These are phyloP conservation scores for Orobanche coerulescens DNA, from an alignment of 257 asterid genomes.

Conservation along the genomic window DNA sequence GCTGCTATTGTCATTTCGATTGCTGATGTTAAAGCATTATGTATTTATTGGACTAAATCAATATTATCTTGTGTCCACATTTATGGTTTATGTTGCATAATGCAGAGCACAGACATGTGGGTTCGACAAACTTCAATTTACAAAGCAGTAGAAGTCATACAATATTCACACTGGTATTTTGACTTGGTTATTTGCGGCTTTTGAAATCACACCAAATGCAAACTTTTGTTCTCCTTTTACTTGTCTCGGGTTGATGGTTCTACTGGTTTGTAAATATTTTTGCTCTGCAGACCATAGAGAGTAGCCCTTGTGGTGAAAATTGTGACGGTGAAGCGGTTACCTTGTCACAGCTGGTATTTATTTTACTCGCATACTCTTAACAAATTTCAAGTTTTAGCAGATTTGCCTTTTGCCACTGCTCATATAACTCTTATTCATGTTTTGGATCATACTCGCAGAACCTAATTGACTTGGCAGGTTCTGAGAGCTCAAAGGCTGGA, in stretches of 20 bases:
- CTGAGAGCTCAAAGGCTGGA: conserved; percentile 96
- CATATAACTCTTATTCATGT: conserved; percentile 19
- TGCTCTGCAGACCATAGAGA: conserved; percentile 77
- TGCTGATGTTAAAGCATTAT: conserved; percentile 5
- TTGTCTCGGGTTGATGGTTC: conserved; percentile 14
- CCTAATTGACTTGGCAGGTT: conserved; percentile 99
- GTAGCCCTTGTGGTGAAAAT: conserved; percentile 92
- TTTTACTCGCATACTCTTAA: conserved; percentile 13
- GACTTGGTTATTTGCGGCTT: conserved; percentile 19
- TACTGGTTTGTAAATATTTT: conserved; percentile 23
- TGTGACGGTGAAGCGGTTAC: conserved; percentile 87
- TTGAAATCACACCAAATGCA: conserved; percentile 10
- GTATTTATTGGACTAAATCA: neutral
- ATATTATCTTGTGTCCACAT: conserved; percentile 11
- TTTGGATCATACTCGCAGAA: conserved; percentile 55
- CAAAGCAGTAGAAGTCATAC: conserved; percentile 99
- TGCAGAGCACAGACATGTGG: conserved; percentile 97
- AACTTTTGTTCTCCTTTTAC: conserved; percentile 7
- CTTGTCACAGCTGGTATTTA: conserved; percentile 83
- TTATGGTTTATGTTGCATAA: conserved; percentile 26
- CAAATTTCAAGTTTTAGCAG: conserved; percentile 1
- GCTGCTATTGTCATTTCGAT: neutral
- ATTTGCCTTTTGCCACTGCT: conserved; percentile 20
- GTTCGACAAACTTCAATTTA: conserved; percentile 91
- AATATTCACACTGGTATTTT: conserved; percentile 92